phyloP scores from a whole-genome alignment of 495 filamentous ascomycete genomes.

The Podospora australis region DNA sequence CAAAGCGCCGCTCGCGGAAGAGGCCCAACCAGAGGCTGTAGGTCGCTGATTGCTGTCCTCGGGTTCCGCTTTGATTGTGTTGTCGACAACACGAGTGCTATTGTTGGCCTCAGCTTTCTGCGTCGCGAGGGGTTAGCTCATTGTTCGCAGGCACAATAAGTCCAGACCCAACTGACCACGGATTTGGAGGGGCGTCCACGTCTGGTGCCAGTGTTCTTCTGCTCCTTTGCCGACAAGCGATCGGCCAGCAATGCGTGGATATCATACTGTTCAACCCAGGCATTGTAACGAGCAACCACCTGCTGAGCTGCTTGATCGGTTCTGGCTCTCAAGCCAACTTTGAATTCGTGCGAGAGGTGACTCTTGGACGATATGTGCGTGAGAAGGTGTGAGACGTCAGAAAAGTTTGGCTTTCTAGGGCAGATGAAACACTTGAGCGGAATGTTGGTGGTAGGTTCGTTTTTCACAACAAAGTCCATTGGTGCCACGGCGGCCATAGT shows the following conservation, averaged over 20 bases:
- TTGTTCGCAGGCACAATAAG: not conserved
- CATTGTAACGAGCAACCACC: slow-evolving; percentile 54
- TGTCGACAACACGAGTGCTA: not conserved
- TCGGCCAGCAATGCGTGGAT: slow-evolving; percentile 62
- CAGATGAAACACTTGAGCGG: slow-evolving; percentile 74
- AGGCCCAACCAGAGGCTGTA: slow-evolving; percentile 10
- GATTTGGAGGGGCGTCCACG: slow-evolving; percentile 13
- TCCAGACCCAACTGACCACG: slow-evolving; percentile 4
- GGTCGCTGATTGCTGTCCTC: slow-evolving; percentile 15
- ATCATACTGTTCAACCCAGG: slow-evolving; percentile 61
- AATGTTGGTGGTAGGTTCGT: slow-evolving; percentile 27
- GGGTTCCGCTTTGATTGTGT: slow-evolving; percentile 22
- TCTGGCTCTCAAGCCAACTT: slow-evolving; percentile 56
- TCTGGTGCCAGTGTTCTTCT: slow-evolving; percentile 42
- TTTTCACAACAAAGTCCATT: slow-evolving; percentile 21
- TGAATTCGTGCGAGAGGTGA: slow-evolving; percentile 70
- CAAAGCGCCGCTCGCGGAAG: not conserved
- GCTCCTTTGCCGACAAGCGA: slow-evolving; percentile 64
- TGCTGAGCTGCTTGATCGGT: slow-evolving; percentile 46
- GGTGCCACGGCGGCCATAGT: slow-evolving; percentile 30
- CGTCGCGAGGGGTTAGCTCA: too few species aligned
- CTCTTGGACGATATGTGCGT: slow-evolving; percentile 84
- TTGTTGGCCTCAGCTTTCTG: too few species aligned
- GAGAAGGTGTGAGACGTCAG: slow-evolving; percentile 80
- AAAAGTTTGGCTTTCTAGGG: slow-evolving; percentile 68